Evolutionary conservation across 495 filamentous ascomycete species (phyloP).

Genomic region (Hypoxylon cercidicola): DNA sequence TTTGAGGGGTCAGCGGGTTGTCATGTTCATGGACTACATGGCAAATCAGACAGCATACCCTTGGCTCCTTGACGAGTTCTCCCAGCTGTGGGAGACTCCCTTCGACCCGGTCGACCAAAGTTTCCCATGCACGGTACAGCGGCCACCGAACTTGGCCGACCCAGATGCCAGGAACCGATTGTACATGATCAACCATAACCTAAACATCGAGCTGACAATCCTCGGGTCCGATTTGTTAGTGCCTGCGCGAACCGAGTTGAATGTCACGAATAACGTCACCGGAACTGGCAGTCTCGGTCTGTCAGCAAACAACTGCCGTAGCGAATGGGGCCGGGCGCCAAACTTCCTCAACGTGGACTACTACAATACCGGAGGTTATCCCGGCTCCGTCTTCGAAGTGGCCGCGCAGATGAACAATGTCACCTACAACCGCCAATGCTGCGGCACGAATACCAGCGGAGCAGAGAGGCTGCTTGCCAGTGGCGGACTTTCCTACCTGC

Average conservation of each 20-base stretch:
- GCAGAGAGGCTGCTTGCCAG: constrained; percentile 23
- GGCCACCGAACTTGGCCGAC: constrained; percentile 69
- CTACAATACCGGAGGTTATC: constrained; percentile 74
- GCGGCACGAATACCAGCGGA: constrained; percentile 59
- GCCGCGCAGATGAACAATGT: constrained; percentile 88
- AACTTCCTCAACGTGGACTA: constrained; percentile 93
- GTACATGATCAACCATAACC: constrained; percentile 94
- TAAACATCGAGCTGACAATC: constrained; percentile 77
- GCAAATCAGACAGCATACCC: constrained; percentile 81
- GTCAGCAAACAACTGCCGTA: constrained; percentile 74
- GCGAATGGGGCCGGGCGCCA: constrained; percentile 74
- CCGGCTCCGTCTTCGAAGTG: constrained; percentile 90
- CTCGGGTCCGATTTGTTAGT: constrained; percentile 72
- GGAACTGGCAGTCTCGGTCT: constrained; percentile 76
- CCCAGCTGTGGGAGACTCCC: constrained; percentile 79
- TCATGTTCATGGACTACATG: constrained; percentile 77
- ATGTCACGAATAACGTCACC: constrained; percentile 73
- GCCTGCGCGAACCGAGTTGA: constrained; percentile 73
- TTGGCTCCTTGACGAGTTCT: constrained; percentile 80
- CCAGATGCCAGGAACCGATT: constrained; percentile 68
- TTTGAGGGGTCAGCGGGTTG: constrained; percentile 61
- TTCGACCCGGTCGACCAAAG: constrained; percentile 71
- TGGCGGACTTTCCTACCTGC: constrained; percentile 17
- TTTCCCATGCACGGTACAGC: constrained; percentile 76
- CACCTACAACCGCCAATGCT: constrained; percentile 79